Conservation (phyloP, 805 yeast genomes). For the Metschnikowia cerradonensis region DNA sequence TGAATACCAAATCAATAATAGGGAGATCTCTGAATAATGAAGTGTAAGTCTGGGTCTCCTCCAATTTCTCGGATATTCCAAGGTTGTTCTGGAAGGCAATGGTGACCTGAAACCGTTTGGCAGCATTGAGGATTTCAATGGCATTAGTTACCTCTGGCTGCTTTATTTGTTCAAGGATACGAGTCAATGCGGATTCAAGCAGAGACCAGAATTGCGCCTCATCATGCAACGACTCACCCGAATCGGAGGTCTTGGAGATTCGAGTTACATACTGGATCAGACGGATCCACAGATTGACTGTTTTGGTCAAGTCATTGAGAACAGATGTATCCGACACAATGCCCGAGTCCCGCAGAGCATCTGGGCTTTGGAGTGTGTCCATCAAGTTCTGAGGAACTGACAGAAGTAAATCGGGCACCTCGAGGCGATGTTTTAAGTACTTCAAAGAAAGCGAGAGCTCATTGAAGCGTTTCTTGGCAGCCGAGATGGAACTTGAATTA, state of each 20-base stretch:
- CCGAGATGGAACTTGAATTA: conserved; percentile 6
- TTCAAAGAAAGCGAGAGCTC: conserved; percentile 67
- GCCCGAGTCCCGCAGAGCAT: conserved; percentile 25
- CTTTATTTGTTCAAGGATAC: conserved; percentile 55
- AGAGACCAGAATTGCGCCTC: conserved; percentile 80
- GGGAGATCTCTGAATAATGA: conserved; percentile 70
- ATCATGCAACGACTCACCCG: conserved; percentile 51
- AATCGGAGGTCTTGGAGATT: conserved; percentile 48
- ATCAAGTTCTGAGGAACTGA: conserved; percentile 49
- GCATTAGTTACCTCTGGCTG: conserved; percentile 53
- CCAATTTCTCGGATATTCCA: conserved; percentile 54
- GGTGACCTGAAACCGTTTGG: conserved; percentile 78
- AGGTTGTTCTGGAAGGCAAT: conserved; percentile 69
- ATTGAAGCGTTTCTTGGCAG: conserved; percentile 52
- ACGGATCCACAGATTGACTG: conserved; percentile 72
- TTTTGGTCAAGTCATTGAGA: conserved; percentile 64
- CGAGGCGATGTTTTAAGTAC: conserved; percentile 63
- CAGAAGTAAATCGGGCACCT: conserved; percentile 58
- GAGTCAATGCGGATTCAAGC: conserved; percentile 54
- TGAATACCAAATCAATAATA: conserved; percentile 44
- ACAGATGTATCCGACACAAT: conserved; percentile 43
- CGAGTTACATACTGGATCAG: conserved; percentile 55
- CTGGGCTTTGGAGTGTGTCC: conserved; percentile 18
- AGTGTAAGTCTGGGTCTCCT: conserved; percentile 51
- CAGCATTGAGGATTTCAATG: conserved; percentile 55